phyloP scores from a whole-genome alignment of 371 early-diverging fungal species.

The Mortierella polycephala region DNA sequence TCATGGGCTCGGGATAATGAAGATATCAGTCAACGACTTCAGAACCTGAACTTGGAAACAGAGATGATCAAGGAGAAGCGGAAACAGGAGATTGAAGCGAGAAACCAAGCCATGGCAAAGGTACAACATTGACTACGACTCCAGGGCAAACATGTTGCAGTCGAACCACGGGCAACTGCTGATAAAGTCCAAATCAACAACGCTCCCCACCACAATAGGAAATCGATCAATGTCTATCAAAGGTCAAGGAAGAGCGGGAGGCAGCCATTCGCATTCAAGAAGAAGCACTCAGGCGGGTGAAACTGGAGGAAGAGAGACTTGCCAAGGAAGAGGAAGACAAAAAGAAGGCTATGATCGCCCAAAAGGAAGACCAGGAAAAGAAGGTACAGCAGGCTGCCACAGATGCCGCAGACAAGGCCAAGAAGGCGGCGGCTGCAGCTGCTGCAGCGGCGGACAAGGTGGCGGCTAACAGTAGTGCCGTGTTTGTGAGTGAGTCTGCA shows the following conservation, averaged over 20 bases:
- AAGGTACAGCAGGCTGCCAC: slow-evolving; percentile 20
- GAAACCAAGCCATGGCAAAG: slow-evolving; percentile 31
- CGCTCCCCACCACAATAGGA: slow-evolving; percentile 6
- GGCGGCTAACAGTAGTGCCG: slow-evolving; percentile 9
- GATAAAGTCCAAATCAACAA: background rate
- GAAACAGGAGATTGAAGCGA: slow-evolving; percentile 21
- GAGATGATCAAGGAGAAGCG: slow-evolving; percentile 40
- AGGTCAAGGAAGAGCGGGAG: slow-evolving; percentile 30
- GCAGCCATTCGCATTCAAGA: slow-evolving; percentile 23
- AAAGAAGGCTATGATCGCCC: slow-evolving; percentile 18
- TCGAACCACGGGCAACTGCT: background rate
- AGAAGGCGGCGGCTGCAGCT: slow-evolving; percentile 28
- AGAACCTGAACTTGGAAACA: slow-evolving; percentile 19
- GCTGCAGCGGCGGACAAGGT: slow-evolving; percentile 24
- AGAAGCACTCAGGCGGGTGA: slow-evolving; percentile 4
- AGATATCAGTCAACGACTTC: slow-evolving; percentile 26
- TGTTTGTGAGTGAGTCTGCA: slow-evolving; percentile 26
- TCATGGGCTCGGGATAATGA: slow-evolving; percentile 8
- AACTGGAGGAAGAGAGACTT: background rate
- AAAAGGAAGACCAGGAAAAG: slow-evolving; percentile 31
- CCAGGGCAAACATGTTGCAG: no score
- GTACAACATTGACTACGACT: background rate
- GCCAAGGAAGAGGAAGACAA: slow-evolving; percentile 35
- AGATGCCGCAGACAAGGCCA: slow-evolving; percentile 30
- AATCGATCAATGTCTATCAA: slow-evolving; percentile 25